Conservation (phyloP, 139 green algal species). For the Cymbomonas tetramitiformis region DNA sequence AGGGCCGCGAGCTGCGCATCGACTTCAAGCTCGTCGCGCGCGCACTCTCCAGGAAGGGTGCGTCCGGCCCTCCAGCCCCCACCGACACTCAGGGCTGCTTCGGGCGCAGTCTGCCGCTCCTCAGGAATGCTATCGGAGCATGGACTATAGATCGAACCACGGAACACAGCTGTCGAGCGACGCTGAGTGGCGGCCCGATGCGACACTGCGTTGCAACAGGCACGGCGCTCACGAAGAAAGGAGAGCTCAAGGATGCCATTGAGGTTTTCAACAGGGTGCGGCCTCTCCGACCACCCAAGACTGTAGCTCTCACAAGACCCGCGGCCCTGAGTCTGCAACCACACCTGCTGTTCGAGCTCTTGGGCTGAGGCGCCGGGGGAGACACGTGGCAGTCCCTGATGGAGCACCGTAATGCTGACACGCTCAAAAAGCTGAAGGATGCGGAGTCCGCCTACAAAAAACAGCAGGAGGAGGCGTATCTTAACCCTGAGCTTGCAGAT, state of each 20-base stretch:
- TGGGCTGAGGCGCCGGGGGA: neutral
- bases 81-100: too few species aligned
- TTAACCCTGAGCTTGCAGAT: conserved; percentile 57
- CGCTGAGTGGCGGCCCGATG: too few species aligned
- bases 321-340: neutral
- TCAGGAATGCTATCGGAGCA: too few species aligned
- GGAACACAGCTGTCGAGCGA: too few species aligned
- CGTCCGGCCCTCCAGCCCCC: too few species aligned
- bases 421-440: conserved; percentile 81
- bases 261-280: conserved; percentile 69
- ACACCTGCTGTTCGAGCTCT: neutral
- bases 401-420: conserved; percentile 82
- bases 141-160: too few species aligned
- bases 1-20: conserved; percentile 55
- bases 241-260: conserved; percentile 60
- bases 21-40: conserved; percentile 85
- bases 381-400: conserved; percentile 62
- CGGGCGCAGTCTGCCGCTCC: too few species aligned
- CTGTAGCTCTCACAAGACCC: too few species aligned
- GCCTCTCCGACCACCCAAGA: too few species aligned
- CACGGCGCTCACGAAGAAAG: conserved; percentile 68
- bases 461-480: conserved; percentile 56
- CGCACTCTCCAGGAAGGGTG: conserved; percentile 76
- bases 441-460: conserved; percentile 74
- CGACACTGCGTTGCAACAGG: too few species aligned